A percentile compares a stretch with the other conserved stretches of the same genome.
Evolutionary conservation across 176 grass and related monocot species (phyloP).

Genomic region (Phragmites australis): DNA sequence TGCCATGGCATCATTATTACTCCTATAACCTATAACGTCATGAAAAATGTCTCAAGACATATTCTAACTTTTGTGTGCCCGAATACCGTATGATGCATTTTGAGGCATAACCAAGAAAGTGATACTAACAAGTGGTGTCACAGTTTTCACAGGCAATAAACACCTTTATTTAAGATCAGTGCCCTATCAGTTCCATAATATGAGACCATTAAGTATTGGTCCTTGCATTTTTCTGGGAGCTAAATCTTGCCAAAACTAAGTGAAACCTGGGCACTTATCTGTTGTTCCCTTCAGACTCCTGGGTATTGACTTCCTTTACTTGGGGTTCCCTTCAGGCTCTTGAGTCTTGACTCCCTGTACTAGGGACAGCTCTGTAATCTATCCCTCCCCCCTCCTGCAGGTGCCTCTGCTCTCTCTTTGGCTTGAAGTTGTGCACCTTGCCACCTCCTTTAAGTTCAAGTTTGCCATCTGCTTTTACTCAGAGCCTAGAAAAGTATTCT

Average conservation of each 20-base stretch:
- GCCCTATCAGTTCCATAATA: neutral
- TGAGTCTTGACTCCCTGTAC: neutral
- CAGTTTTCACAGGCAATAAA: constrained; percentile 3
- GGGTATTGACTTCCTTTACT: neutral
- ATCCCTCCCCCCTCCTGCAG: neutral
- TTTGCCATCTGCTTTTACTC: neutral
- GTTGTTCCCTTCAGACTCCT: neutral
- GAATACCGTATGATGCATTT: neutral
- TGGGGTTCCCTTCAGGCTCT: neutral
- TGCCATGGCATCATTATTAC: neutral
- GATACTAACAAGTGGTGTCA: neutral
- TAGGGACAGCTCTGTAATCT: neutral
- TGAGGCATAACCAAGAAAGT: constrained; percentile 10
- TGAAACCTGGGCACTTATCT: constrained; percentile 2
- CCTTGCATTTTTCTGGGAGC: neutral
- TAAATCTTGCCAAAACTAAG: neutral
- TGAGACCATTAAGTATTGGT: neutral
- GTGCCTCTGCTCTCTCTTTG: neutral
- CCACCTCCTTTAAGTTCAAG: neutral
- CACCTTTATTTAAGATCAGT: constrained; percentile 5
- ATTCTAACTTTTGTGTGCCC: neutral
- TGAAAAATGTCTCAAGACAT: constrained; percentile 1
- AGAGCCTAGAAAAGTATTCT: constrained; percentile 12
- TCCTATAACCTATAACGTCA: neutral
- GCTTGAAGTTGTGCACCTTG: neutral